Conservation (phyloP, 116 monocot genomes). For the Iris pallida region DNA sequence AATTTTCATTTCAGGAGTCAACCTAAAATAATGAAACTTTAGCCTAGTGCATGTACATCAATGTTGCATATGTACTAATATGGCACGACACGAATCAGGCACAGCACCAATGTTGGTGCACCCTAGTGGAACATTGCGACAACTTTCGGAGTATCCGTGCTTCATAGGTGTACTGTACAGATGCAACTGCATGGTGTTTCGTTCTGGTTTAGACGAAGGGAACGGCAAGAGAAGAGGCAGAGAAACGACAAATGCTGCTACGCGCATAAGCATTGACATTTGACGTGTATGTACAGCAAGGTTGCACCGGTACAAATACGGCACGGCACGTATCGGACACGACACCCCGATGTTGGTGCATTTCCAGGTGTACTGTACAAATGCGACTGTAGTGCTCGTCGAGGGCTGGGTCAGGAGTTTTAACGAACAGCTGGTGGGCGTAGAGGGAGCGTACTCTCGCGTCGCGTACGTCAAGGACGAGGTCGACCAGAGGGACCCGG, state of each 20-base stretch:
- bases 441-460: slow-evolving; percentile 48
- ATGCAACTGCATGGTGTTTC: background rate
- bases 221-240: too few relatives aligned
- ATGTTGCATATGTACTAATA: background rate
- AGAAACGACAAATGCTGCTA: too few relatives aligned
- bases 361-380: background rate
- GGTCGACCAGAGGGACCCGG: slow-evolving; percentile 56
- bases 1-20: too few relatives aligned
- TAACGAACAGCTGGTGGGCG: slow-evolving; percentile 8
- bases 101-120: too few relatives aligned
- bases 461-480: slow-evolving; percentile 67
- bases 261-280: background rate
- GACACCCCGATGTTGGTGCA: too few relatives aligned
- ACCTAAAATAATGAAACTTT: too few relatives aligned
- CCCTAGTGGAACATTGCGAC: too few relatives aligned
- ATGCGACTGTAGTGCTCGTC: background rate
- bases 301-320: background rate
- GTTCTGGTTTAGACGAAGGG: too few relatives aligned
- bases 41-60: background rate
- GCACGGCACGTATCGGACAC: background rate
- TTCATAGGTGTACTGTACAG: too few relatives aligned
- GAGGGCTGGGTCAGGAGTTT: background rate
- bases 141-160: too few relatives aligned
- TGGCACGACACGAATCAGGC: background rate
- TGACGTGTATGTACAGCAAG: background rate